A percentile compares a stretch with the other conserved stretches of the same genome.
Evolutionary conservation across 495 filamentous ascomycete genomes (phyloP).

Genomic region (Trichoderma gamsii): DNA sequence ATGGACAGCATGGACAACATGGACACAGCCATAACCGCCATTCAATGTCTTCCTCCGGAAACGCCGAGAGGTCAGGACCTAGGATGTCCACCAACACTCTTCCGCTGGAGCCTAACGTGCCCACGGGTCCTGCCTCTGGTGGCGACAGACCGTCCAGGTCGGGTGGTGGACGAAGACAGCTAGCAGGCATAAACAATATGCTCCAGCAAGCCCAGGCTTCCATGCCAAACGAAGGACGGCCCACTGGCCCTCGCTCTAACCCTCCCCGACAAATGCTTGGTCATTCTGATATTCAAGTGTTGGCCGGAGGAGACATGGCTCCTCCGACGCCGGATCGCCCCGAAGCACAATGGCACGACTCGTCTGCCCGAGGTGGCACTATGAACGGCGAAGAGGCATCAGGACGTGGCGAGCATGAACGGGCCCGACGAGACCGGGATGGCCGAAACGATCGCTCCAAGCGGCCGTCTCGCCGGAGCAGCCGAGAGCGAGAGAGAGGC

Average conservation of each 20-base stretch:
- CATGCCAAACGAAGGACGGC: constrained; percentile 27
- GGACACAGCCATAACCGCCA: constrained; percentile 18
- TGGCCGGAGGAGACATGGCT: constrained; percentile 40
- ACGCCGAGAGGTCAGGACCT: constrained; percentile 18
- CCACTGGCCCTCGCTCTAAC: constrained; percentile 28
- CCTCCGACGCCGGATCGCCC: constrained; percentile 41
- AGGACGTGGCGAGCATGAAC: constrained; percentile 37
- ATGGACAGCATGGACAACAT: neutral
- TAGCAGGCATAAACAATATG: constrained; percentile 47
- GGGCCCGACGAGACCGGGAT: constrained; percentile 39
- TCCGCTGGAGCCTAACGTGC: constrained; percentile 32
- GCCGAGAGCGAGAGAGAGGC: constrained; percentile 28
- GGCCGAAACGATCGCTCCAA: constrained; percentile 34
- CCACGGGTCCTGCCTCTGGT: constrained; percentile 42
- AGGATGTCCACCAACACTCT: constrained; percentile 23
- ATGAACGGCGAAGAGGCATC: constrained; percentile 33
- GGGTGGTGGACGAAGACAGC: constrained; percentile 36
- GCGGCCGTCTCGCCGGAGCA: constrained; percentile 37
- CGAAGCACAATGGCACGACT: constrained; percentile 29
- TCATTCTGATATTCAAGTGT: constrained; percentile 43
- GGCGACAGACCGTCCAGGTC: constrained; percentile 38
- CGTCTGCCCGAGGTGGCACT: constrained; percentile 19
- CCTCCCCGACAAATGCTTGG: constrained; percentile 35
- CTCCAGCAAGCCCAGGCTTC: constrained; percentile 38
- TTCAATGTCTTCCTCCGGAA: constrained; percentile 25